A percentile compares a stretch with the other conserved stretches of the same genome.
These are phyloP conservation scores for Triadica sebifera DNA, from an alignment of 345 rosid genomes.

Conservation along the genomic window DNA sequence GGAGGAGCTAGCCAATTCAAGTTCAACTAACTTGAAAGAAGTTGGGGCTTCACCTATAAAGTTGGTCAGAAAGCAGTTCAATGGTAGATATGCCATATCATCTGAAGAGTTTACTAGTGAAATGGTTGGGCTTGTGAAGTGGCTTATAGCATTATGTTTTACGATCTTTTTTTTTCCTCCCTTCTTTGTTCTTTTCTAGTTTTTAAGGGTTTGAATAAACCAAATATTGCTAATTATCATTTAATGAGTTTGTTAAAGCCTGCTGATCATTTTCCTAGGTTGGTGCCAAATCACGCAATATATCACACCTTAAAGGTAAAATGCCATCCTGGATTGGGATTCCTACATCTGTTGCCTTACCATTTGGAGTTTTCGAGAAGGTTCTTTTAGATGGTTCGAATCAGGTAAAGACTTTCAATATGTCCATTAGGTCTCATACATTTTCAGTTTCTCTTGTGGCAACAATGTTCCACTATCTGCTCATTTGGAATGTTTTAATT, in stretches of 20 bases:
- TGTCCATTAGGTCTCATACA: background rate
- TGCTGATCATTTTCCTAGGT: slow-evolving; percentile 47
- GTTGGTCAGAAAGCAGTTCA: slow-evolving; percentile 73
- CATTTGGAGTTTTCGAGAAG: slow-evolving; percentile 94
- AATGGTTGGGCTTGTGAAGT: slow-evolving; percentile 56
- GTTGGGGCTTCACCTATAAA: slow-evolving; percentile 44
- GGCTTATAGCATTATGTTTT: slow-evolving; percentile 11
- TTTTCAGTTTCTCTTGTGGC: slow-evolving; percentile 1
- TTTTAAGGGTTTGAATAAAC: background rate
- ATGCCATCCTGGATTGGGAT: slow-evolving; percentile 93
- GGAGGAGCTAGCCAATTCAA: slow-evolving; percentile 47
- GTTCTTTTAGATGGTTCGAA: slow-evolving; percentile 69
- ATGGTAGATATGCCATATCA: slow-evolving; percentile 85
- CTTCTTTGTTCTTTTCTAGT: slow-evolving; percentile 6
- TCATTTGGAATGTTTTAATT: no score
- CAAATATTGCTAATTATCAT: background rate
- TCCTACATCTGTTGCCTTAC: slow-evolving; percentile 96
- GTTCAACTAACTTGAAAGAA: slow-evolving; percentile 44
- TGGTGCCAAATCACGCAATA: slow-evolving; percentile 99
- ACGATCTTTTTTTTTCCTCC: slow-evolving; percentile 1
- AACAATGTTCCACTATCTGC: background rate
- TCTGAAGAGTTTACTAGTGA: slow-evolving; percentile 83
- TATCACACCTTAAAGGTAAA: slow-evolving; percentile 77
- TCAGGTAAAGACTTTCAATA: slow-evolving; percentile 44
- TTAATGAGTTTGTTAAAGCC: background rate